These are phyloP conservation scores for Solanum rostratum DNA, from an alignment of 257 asterid genomes.

Conservation along the genomic window DNA sequence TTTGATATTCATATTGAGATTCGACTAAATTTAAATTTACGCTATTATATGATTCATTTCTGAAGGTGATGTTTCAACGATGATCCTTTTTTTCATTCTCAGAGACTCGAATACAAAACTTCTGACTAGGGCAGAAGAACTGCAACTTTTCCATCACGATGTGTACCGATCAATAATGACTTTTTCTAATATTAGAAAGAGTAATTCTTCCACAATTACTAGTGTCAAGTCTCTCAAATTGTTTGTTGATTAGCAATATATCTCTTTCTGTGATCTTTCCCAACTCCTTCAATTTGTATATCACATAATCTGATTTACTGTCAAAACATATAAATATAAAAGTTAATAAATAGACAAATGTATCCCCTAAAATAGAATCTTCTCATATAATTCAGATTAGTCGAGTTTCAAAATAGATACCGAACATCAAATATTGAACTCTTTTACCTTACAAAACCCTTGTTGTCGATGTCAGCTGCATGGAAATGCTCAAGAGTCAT, in stretches of 20 bases:
- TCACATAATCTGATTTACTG: conserved; percentile 76
- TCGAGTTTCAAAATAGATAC: background rate
- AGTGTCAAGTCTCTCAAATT: conserved; percentile 68
- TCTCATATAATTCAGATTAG: background rate
- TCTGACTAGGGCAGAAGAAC: fast-evolving
- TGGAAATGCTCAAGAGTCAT: conserved; percentile 82
- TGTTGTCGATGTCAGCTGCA: conserved; percentile 81
- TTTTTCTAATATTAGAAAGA: conserved; percentile 64
- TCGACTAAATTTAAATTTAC: background rate
- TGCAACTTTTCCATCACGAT: fast-evolving
- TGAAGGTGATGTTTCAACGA: background rate
- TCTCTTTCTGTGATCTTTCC: conserved; percentile 64
- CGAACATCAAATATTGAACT: background rate
- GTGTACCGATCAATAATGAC: background rate
- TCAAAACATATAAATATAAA: background rate
- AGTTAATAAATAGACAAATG: too few species aligned
- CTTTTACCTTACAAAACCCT: conserved; percentile 65
- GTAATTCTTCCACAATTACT: conserved; percentile 83
- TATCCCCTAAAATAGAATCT: too few species aligned
- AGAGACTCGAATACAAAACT: fast-evolving
- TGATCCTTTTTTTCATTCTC: background rate
- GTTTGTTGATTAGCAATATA: conserved; percentile 44
- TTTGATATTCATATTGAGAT: fast-evolving
- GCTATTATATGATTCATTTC: background rate
- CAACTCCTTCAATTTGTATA: conserved; percentile 89